phyloP scores from a whole-genome alignment of 148 eudicot genomes.

The Camellia japonica region DNA sequence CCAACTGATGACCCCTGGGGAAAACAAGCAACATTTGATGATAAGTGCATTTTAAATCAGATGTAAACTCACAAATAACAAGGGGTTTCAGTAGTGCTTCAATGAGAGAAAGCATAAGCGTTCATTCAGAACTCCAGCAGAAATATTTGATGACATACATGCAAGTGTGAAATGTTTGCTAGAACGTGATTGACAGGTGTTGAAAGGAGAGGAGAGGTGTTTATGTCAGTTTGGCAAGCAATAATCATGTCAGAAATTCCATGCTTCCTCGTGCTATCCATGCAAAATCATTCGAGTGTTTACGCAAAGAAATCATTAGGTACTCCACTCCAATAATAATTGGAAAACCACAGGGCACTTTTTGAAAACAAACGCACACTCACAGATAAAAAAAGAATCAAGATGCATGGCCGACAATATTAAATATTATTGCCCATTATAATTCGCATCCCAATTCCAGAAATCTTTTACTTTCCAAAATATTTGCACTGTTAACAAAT shows the following conservation, averaged over 20 bases:
- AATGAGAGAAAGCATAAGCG: background rate
- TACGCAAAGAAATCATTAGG: background rate
- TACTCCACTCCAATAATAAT: background rate
- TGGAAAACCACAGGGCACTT: background rate
- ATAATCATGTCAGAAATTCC: constrained; percentile 5
- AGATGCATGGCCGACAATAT: background rate
- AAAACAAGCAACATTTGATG: background rate
- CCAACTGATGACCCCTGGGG: constrained; percentile 37
- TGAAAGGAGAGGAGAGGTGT: background rate
- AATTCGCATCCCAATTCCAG: background rate
- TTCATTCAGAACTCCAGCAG: background rate
- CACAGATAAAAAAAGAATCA: background rate
- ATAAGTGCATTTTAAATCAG: background rate
- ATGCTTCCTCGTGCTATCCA: background rate
- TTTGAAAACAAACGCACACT: background rate
- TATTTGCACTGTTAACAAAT: background rate
- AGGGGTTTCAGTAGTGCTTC: background rate
- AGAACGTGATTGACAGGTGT: background rate
- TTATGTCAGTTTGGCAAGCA: constrained; percentile 2
- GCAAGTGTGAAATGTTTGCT: background rate
- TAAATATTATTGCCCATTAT: background rate
- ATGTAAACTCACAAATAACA: background rate
- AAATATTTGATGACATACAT: background rate
- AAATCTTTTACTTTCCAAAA: background rate
- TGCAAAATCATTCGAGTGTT: background rate